Conservation (phyloP, 108 stramenopile genomes). For the Pseudonitzschia multiseries region DNA sequence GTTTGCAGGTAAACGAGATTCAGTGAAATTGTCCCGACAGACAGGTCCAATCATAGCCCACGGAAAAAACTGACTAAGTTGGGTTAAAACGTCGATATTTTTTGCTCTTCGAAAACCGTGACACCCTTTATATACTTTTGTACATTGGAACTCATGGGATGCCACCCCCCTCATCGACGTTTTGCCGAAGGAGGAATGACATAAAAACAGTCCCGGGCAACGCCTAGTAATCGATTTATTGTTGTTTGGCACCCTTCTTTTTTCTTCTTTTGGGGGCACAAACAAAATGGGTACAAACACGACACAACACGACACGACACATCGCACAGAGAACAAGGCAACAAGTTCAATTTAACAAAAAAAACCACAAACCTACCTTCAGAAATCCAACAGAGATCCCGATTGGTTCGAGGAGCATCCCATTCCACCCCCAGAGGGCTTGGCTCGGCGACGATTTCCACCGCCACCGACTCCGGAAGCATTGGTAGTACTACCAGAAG, state of each 20-base stretch:
- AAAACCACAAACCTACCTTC: conserved; percentile 6
- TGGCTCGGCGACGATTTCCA: neutral
- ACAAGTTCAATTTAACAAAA: neutral
- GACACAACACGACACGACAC: too few species aligned
- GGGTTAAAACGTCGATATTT: conserved; percentile 61
- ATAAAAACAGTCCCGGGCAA: conserved; percentile 41
- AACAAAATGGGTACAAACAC: too few species aligned
- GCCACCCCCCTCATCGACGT: conserved; percentile 32
- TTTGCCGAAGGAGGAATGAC: conserved; percentile 35
- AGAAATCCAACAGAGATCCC: conserved; percentile 47
- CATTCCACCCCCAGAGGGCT: conserved; percentile 16
- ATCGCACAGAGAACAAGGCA: too few species aligned
- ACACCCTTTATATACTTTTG: conserved; percentile 48
- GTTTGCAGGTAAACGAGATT: too few species aligned
- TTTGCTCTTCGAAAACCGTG: conserved; percentile 68
- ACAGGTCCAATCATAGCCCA: conserved; percentile 66
- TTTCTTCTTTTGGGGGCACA: too few species aligned
- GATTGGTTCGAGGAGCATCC: conserved; percentile 32
- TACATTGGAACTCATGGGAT: conserved; percentile 42
- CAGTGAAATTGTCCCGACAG: conserved; percentile 49
- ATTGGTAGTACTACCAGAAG: too few species aligned
- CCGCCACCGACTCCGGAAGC: too few species aligned
- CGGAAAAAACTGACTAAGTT: conserved; percentile 25
- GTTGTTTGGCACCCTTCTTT: too few species aligned
- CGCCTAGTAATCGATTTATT: conserved; percentile 52